A percentile compares a stretch with the other conserved stretches of the same genome.
phyloP scores from a whole-genome alignment of 768 basidiomycete species.

The Lactifluus rugatus region DNA sequence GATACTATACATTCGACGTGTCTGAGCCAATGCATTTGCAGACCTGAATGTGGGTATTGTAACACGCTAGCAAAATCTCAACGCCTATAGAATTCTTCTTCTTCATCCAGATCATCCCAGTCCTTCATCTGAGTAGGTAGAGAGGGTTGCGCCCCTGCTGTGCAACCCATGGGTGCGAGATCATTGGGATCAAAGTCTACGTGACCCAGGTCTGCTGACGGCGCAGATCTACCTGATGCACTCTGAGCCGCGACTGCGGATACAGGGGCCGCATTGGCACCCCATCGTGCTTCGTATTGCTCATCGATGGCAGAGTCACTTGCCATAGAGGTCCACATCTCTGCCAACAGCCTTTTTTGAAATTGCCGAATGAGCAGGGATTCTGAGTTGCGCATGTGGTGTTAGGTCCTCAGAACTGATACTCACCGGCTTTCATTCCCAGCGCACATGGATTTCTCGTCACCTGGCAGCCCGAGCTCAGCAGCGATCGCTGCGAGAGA shows the following conservation, averaged over 20 bases:
- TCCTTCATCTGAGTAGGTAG: background rate
- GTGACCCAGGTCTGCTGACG: background rate
- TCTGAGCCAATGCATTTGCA: background rate
- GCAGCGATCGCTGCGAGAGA: slow-evolving; percentile 1
- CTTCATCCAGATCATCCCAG: slow-evolving; percentile 12
- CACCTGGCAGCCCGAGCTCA: slow-evolving; percentile 7
- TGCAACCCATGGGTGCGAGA: slow-evolving; percentile 2
- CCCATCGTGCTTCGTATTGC: slow-evolving; percentile 8
- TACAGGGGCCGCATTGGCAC: background rate
- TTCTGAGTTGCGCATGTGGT: background rate
- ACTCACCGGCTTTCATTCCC: slow-evolving; percentile 20
- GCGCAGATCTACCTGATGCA: background rate
- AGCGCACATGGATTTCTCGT: slow-evolving; percentile 14
- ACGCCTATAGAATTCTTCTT: slow-evolving; percentile 7
- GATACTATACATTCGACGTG: background rate
- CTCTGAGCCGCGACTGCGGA: background rate
- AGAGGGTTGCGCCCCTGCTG: background rate
- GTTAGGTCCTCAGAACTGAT: background rate
- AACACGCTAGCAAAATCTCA: background rate
- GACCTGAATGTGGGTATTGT: background rate
- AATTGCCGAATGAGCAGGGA: background rate
- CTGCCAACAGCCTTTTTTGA: slow-evolving; percentile 15
- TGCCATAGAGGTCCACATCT: slow-evolving; percentile 18
- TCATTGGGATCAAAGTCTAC: slow-evolving; percentile 17
- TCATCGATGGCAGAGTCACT: slow-evolving; percentile 16